Evolutionary conservation across 176 grass and related monocot genomes (phyloP), one percentile per base, ranked within the genome.

Genomic region (Areca catechu): DNA sequence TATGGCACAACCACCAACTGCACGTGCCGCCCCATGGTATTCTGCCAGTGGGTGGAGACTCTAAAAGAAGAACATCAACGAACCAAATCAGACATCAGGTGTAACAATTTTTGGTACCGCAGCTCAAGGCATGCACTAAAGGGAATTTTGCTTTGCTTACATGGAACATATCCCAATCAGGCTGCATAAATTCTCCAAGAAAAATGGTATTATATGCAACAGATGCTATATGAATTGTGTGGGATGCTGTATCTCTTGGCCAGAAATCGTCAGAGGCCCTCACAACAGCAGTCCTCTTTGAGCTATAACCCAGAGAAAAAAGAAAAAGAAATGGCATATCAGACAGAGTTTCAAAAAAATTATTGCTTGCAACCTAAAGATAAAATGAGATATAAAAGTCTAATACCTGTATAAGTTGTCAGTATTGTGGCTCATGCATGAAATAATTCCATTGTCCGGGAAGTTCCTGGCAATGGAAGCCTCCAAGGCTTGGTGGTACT

Each of bases 111-210:
- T 3, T 43, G 34, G 34, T 14, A 43, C 14, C 2, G 34, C 34
- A 14, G 34, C 14, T 10, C 3, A 43, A 43, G 14, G 14, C 9
- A 43, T 43, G 34, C 7, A 43, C 9, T 43, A 53, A 12, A 57
- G 16, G 16, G 16, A 34, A 51, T 69, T 16, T 1, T 49, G 15
- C 21, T 27, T 56, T 56, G 22, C 69, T 80, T 53, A 95, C 89
- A 74, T 95, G 89, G 70, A 95, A 95, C 89, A 89, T 95, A 56
- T 95, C 89, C 89, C 85, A 95, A 28, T 95, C 89, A 16, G 89
- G 85, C 17, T 85, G 81, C 78, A 95, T 85, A 53, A 95, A 82
- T 49, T 95, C 89, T 23, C 89, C 85, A 22, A 95, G 81, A 43
- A 95, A 82, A 21, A 89, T 49, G 3, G 78, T 77, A 20, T 95